Evolutionary conservation across 2,329 filamentous ascomycete genomes (phyloP).

Genomic region (Shiraia sp.): DNA sequence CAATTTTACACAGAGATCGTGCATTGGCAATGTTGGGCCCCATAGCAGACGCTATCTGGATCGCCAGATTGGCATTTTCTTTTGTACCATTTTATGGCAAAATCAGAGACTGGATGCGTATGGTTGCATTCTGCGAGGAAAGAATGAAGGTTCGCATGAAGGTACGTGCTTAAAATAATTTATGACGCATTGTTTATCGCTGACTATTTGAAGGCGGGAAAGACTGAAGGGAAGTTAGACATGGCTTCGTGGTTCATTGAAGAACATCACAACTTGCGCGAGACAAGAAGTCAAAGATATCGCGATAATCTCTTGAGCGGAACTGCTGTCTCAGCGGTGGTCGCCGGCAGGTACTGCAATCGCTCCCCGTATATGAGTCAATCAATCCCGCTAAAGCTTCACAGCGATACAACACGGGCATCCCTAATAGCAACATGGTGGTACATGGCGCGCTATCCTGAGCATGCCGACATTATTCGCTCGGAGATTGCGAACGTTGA

Average conservation of each 20-base stretch:
- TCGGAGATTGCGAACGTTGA: slow-evolving; percentile 9
- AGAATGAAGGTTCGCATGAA: slow-evolving; percentile 9
- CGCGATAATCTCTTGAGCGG: slow-evolving; percentile 6
- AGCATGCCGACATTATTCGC: slow-evolving; percentile 8
- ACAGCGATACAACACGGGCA: slow-evolving; percentile 17
- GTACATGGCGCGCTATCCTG: slow-evolving; percentile 13
- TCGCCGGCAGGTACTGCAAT: slow-evolving; percentile 5
- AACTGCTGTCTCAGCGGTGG: slow-evolving; percentile 8
- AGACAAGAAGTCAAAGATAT: not conserved
- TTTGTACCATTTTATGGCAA: slow-evolving; percentile 10
- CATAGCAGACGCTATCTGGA: slow-evolving; percentile 13
- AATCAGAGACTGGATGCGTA: slow-evolving; percentile 9
- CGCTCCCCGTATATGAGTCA: not conserved
- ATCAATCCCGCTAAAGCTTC: not conserved
- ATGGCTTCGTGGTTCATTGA: slow-evolving; percentile 16
- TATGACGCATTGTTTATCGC: not conserved
- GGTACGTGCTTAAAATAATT: slow-evolving; percentile 1
- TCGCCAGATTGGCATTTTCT: slow-evolving; percentile 9
- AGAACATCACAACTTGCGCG: slow-evolving; percentile 4
- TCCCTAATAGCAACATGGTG: slow-evolving; percentile 11
- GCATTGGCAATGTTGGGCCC: slow-evolving; percentile 14
- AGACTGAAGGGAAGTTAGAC: slow-evolving; percentile 7
- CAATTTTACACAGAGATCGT: slow-evolving; percentile 2
- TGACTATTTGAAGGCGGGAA: not conserved
- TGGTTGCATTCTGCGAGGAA: slow-evolving; percentile 14